Base-by-base conservation (phyloP, 805 yeast species). In the Candida berthetii region DNA sequence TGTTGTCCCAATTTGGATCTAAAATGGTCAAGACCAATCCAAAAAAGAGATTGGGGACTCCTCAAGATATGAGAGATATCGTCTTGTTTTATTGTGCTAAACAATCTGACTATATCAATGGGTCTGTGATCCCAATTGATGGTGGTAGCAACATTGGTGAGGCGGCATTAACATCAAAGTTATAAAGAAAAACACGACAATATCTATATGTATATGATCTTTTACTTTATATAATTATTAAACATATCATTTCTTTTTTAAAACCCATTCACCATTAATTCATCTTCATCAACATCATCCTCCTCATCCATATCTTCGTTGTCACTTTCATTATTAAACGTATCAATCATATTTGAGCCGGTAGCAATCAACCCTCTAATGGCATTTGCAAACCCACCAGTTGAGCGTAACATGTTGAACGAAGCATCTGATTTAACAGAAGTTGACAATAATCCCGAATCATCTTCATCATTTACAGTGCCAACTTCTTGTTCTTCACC, bases 121-220 rank as follows among this genome's bases (percentile, higher is more conserved):
- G 91, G 10, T 68, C 72, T 6, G 81, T 81, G 5, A 58, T 84
- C 33, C 85, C 87, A 10, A 60, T 83, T 24, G 90, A 83, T 53
- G 91, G 91, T 15, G 91, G 90, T 19, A 65, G 74, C 17, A 69
- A 73, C 48, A 57, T 78, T 39, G 63, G 65, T 8, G 67, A 57
- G 24, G 57, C 52, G 6, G n/a, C 37, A 16, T 15, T 20, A 11
- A 15, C 9, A 22, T 15, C 19, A 4, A 35, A 35, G 14, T 35
- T 35, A 25, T 35, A 24, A 25, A 7, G 8, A 16, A 29, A 6
- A 14, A n/a, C 9, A 9, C 29, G 13, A 9, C 17, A 6, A 15
- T 29, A 14, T 29, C 13, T 15, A 11, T 29, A 22, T 22, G 24
- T 29, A 7, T 29, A 11, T 29, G 14, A 29, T 6, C 9, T 7